Evolutionary conservation across 768 basidiomycete genomes (phyloP).

Genomic region (Amylocystis lapponica): DNA sequence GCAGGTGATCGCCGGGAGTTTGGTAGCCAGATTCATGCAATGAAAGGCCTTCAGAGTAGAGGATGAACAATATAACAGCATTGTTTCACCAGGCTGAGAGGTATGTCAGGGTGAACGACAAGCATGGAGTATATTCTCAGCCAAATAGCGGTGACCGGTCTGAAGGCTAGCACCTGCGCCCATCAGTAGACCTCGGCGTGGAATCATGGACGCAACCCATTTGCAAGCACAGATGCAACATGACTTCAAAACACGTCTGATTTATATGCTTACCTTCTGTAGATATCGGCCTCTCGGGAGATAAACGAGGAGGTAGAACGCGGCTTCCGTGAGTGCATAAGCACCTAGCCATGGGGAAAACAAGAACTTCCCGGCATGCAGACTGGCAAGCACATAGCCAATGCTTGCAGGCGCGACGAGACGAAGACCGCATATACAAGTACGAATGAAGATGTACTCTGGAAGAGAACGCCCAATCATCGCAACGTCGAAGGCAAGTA

Average conservation of each 20-base stretch:
- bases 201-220: not conserved
- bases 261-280: conserved; percentile 43
- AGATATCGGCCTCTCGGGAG: conserved; percentile 39
- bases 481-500: too few species aligned
- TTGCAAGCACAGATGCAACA: too few species aligned
- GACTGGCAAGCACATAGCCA: conserved; percentile 26
- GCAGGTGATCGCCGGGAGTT: too few species aligned
- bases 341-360: conserved; percentile 24
- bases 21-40: too few species aligned
- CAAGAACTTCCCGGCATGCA: conserved; percentile 21
- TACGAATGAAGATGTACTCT: conserved; percentile 51
- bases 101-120: too few species aligned
- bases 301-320: conserved; percentile 46
- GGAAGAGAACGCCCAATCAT: conserved; percentile 30
- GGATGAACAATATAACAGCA: too few species aligned
- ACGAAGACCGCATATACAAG: conserved; percentile 39
- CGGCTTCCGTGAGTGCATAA: conserved; percentile 38
- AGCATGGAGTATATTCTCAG: too few species aligned
- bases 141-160: too few species aligned
- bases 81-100: too few species aligned
- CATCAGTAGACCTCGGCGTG: too few species aligned
- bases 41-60: too few species aligned
- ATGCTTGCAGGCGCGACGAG: conserved; percentile 47
- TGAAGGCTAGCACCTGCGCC: too few species aligned
- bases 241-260: not conserved